Base-by-base conservation (phyloP, 2,329 filamentous ascomycete genomes). In the Alternaria solani region DNA sequence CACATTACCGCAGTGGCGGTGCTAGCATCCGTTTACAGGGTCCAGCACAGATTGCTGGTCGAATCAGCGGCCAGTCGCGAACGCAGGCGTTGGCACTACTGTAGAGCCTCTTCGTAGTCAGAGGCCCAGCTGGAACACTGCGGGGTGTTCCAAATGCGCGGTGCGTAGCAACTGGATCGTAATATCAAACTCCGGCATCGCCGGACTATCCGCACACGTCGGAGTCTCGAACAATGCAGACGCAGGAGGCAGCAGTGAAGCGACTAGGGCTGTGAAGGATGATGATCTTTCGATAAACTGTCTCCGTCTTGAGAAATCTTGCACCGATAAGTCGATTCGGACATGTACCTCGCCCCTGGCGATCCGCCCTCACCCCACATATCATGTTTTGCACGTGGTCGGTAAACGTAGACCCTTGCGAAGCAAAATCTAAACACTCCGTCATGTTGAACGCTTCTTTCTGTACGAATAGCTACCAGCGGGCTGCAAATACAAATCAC, bases 221-320 rank as follows among this genome's bases (percentile, higher is more conserved):
- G 26, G 44, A 26, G 12, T 46, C 32, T 32, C 59, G 23, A 38
- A 42, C 26, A 26, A 39, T 25, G 38, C 38, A 26, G 44, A 44
- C 11, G 28, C 28, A 30, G 8, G 28, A 30, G 16, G 25, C 38
- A 26, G 44, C 28, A 51, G 55, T 43, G 61, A 66, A 53, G 65
- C 63, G 52, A 64, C 32, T 30, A 61, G 57, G 67, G 64, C 64
- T 70, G 66, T 67, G 61, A 52, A 57, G 57, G 58, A 65, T 67
- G 60, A n/a, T 34, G 60, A n/a, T 34, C 46, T 25, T 38, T 44
- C 57, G n/a, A 56, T 51, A 41, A 18, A 36, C 12, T 52, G n/a
- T 38, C 36, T 23, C 51, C 43, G 16, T 36, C n/a, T 34, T 42
- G n/a, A 57, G 26, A 48, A 28, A 18, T 43, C 34, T 59, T 46